These are phyloP conservation scores for Phytophthora foliorum DNA, from an alignment of 352 stramenopile genomes.

Conservation along the genomic window DNA sequence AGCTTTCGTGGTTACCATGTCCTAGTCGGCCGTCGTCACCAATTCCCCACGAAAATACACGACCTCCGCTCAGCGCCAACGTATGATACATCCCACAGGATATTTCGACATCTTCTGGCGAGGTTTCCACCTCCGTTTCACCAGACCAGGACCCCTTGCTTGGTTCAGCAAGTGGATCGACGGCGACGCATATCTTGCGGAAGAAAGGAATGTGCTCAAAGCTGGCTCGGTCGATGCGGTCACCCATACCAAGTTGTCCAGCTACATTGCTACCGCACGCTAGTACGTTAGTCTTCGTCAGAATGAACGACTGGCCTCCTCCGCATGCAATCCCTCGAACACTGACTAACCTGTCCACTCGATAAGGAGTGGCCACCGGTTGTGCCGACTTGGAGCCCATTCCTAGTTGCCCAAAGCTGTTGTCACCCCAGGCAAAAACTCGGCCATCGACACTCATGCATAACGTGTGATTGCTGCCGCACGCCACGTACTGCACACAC, in stretches of 20 bases:
- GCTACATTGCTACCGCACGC: conserved; percentile 70
- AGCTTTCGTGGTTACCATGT: conserved; percentile 54
- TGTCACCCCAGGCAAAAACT: conserved; percentile 77
- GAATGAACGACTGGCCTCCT: conserved; percentile 69
- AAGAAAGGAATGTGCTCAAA: conserved; percentile 73
- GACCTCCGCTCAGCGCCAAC: conserved; percentile 49
- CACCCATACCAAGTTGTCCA: conserved; percentile 67
- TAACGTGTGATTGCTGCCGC: conserved; percentile 70
- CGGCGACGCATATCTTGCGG: conserved; percentile 27
- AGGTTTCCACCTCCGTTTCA: conserved; percentile 14
- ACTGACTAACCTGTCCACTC: conserved; percentile 63
- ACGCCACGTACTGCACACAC: conserved; percentile 62
- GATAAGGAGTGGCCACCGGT: conserved; percentile 43
- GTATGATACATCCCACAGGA: conserved; percentile 71
- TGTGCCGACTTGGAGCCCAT: conserved; percentile 45
- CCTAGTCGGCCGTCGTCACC: conserved; percentile 75
- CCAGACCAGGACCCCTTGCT: neutral
- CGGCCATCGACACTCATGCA: conserved; percentile 65
- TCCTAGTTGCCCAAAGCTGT: conserved; percentile 67
- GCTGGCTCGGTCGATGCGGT: conserved; percentile 48
- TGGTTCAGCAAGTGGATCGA: neutral
- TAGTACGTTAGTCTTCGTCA: conserved; percentile 64
- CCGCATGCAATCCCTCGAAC: conserved; percentile 58
- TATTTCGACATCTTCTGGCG: conserved; percentile 49
- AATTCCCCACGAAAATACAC: conserved; percentile 72